These are phyloP conservation scores for Fusarium pininemorale DNA, from an alignment of 2,329 filamentous ascomycete species.

Conservation along the genomic window DNA sequence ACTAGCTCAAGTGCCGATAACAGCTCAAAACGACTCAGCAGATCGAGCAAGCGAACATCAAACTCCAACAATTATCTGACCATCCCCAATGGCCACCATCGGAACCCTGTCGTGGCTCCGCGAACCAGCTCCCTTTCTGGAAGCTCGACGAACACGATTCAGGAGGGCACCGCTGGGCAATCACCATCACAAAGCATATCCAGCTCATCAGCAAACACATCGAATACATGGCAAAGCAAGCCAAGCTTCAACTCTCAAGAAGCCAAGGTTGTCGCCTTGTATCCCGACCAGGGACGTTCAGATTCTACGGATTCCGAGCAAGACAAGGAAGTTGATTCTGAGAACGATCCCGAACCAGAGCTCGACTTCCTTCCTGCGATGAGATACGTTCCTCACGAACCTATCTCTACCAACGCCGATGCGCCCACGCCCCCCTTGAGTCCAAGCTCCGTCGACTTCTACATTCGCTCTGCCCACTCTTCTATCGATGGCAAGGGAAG, in stretches of 20 bases:
- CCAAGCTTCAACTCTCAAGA: conserved; percentile 50
- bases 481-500: conserved; percentile 47
- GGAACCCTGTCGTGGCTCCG: conserved; percentile 24
- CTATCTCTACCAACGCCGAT: conserved; percentile 44
- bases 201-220: conserved; percentile 49
- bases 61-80: conserved; percentile 54
- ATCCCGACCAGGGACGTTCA: conserved; percentile 42
- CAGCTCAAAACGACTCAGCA: conserved; percentile 40
- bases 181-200: conserved; percentile 48
- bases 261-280: conserved; percentile 51
- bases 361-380: conserved; percentile 26
- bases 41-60: conserved; percentile 52
- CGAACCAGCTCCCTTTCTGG: conserved; percentile 41
- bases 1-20: conserved; percentile 40
- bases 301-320: conserved; percentile 35
- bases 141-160: conserved; percentile 38
- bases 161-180: conserved; percentile 33
- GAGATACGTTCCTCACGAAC: conserved; percentile 34
- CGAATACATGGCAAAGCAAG: conserved; percentile 46
- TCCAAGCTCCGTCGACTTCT: conserved; percentile 62
- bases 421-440: conserved; percentile 62
- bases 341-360: conserved; percentile 24
- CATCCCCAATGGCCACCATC: conserved; percentile 46
- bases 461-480: conserved; percentile 51
- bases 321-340: conserved; percentile 24